Percentiles rank a stretch among this genome's conserved stretches.
Conservation (phyloP, 2,329 filamentous ascomycete genomes). For the Stemphylium vesicarium region DNA sequence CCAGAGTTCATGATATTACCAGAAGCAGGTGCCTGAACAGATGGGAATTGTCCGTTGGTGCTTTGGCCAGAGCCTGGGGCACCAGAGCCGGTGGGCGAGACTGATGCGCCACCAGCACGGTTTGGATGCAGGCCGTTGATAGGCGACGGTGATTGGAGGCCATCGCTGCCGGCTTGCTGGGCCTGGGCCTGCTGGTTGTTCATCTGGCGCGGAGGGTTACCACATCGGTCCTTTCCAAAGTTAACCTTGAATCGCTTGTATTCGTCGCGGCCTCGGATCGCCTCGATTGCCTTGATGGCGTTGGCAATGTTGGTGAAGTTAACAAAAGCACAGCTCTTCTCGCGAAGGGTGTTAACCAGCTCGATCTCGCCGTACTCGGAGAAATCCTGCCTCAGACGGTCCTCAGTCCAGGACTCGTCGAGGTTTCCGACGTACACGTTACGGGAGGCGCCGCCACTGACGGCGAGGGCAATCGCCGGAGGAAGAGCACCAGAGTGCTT, state of each 20-base stretch:
- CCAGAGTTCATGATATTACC: constrained; percentile 79
- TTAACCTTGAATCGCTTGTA: constrained; percentile 99
- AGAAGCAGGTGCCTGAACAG: constrained; percentile 67
- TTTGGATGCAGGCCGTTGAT: constrained; percentile 64
- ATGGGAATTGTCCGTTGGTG: constrained; percentile 64
- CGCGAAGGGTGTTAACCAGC: constrained; percentile 91
- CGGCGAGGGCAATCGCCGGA: constrained; percentile 92
- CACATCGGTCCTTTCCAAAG: constrained; percentile 98
- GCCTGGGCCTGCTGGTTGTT: constrained; percentile 65
- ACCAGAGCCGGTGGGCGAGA: constrained; percentile 65
- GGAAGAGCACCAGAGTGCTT: constrained; percentile 98
- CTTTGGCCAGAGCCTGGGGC: constrained; percentile 62
- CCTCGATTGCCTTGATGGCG: constrained; percentile 98
- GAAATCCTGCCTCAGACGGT: constrained; percentile 93
- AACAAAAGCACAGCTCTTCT: constrained; percentile 99
- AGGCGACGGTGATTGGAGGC: constrained; percentile 61
- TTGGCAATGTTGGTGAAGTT: constrained; percentile 99
- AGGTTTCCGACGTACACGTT: constrained; percentile 99
- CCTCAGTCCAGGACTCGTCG: constrained; percentile 96
- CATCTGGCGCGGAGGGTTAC: constrained; percentile 91
- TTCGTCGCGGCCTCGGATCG: constrained; percentile 90
- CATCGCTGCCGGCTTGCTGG: constrained; percentile 70
- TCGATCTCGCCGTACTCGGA: constrained; percentile 98
- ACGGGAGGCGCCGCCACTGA: constrained; percentile 94
- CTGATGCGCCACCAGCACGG: constrained; percentile 62